Conservation (phyloP, 1,284 basidiomycete species). For the Austropuccinia psidii region DNA sequence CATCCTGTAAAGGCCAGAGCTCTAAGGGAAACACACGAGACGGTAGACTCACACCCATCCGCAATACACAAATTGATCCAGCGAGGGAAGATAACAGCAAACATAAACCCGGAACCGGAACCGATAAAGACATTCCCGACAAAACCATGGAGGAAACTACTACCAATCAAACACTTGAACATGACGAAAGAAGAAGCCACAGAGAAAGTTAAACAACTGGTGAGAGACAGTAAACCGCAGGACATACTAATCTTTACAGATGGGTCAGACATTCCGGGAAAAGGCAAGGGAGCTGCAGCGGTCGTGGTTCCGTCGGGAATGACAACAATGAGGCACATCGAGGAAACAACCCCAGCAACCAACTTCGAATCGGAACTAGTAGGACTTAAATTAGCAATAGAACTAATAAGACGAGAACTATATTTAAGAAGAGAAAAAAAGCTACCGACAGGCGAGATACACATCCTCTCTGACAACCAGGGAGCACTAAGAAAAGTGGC, state of each 20-base stretch:
- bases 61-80: background rate
- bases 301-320: background rate
- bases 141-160: background rate
- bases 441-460: background rate
- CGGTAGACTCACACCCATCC: background rate
- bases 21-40: background rate
- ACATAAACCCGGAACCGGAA: background rate
- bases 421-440: no score
- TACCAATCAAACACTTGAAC: background rate
- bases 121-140: background rate
- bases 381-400: background rate
- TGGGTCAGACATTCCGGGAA: background rate
- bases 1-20: background rate
- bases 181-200: background rate
- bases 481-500: background rate
- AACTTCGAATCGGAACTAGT: background rate
- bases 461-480: conserved; percentile 5
- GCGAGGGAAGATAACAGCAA: background rate
- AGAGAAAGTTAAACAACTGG: background rate
- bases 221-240: background rate
- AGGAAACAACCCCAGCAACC: background rate
- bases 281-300: background rate
- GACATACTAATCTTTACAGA: background rate
- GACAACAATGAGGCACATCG: background rate
- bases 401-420: background rate